phyloP scores from a whole-genome alignment of 1,284 basidiomycete genomes.

The Trichosporon sp. region DNA sequence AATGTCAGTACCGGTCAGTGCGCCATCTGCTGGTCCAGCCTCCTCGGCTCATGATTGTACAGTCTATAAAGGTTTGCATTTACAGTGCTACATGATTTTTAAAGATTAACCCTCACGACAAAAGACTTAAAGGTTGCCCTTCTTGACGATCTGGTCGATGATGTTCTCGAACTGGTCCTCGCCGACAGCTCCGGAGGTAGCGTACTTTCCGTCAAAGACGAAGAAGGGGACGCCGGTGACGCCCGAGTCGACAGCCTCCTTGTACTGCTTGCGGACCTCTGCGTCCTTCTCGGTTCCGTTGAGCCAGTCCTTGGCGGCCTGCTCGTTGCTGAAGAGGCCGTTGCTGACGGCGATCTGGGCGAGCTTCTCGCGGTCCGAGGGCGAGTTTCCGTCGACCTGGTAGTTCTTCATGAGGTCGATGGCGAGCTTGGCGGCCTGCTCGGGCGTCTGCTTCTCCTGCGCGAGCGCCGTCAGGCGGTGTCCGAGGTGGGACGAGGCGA shows the following conservation, averaged over 20 bases:
- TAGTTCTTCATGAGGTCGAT: slow-evolving; percentile 41
- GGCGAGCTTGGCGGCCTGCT: slow-evolving; percentile 31
- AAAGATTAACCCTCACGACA: too few species aligned
- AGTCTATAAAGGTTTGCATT: too few species aligned
- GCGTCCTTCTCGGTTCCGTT: slow-evolving; percentile 29
- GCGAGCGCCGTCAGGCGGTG: slow-evolving; percentile 42
- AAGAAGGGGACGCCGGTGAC: slow-evolving; percentile 51
- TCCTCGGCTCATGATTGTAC: too few species aligned
- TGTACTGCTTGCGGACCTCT: slow-evolving; percentile 34
- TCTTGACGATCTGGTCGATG: slow-evolving; percentile 12
- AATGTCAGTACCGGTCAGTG: too few species aligned
- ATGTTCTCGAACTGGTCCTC: slow-evolving; percentile 50
- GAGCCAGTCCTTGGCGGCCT: slow-evolving; percentile 33
- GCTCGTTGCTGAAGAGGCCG: slow-evolving; percentile 35
- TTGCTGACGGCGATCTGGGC: slow-evolving; percentile 38
- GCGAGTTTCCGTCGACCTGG: slow-evolving; percentile 44
- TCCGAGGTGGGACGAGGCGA: slow-evolving; percentile 32
- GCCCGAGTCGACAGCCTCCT: slow-evolving; percentile 31
- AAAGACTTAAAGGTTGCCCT: background rate
- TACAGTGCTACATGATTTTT: background rate
- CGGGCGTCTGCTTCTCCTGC: slow-evolving; percentile 33
- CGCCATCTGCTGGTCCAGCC: too few species aligned
- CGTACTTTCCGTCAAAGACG: slow-evolving; percentile 44
- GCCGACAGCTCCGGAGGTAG: slow-evolving; percentile 47
- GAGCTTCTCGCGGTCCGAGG: slow-evolving; percentile 36